A percentile compares a stretch with the other conserved stretches of the same genome.
phyloP scores from a whole-genome alignment of 495 filamentous ascomycete genomes.

The Niebla homalea region DNA sequence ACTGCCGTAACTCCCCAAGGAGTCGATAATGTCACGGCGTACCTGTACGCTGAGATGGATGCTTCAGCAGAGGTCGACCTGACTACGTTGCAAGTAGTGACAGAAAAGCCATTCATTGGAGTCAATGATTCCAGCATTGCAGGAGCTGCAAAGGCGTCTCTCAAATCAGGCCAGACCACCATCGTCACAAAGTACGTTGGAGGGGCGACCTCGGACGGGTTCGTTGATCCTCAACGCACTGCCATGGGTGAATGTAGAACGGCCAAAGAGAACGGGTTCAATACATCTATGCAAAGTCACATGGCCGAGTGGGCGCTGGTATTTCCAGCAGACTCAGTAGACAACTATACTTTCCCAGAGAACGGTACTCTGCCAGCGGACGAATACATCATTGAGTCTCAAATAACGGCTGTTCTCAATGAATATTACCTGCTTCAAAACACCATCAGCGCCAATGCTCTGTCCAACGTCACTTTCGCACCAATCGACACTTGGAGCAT shows the following conservation, averaged over 20 bases:
- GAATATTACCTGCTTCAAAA: constrained; percentile 61
- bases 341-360: constrained; percentile 42
- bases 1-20: constrained; percentile 43
- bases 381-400: constrained; percentile 41
- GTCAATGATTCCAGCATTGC: constrained; percentile 48
- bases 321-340: constrained; percentile 43
- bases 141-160: constrained; percentile 36
- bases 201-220: constrained; percentile 48
- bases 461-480: constrained; percentile 24
- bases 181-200: constrained; percentile 47
- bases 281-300: constrained; percentile 34
- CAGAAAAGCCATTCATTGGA: constrained; percentile 33
- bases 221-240: constrained; percentile 34
- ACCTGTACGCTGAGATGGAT: constrained; percentile 39
- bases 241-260: constrained; percentile 34
- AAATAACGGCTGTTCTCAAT: constrained; percentile 52
- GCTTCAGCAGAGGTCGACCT: constrained; percentile 33
- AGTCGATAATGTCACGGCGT: constrained; percentile 43
- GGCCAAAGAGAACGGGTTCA: constrained; percentile 33
- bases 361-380: constrained; percentile 50
- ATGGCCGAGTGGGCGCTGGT: constrained; percentile 42
- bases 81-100: constrained; percentile 30
- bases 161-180: constrained; percentile 36
- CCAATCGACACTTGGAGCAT: constrained; percentile 45
- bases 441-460: constrained; percentile 41